These are phyloP conservation scores for Phytopythium vexans DNA, from an alignment of 352 stramenopile species.

Conservation along the genomic window DNA sequence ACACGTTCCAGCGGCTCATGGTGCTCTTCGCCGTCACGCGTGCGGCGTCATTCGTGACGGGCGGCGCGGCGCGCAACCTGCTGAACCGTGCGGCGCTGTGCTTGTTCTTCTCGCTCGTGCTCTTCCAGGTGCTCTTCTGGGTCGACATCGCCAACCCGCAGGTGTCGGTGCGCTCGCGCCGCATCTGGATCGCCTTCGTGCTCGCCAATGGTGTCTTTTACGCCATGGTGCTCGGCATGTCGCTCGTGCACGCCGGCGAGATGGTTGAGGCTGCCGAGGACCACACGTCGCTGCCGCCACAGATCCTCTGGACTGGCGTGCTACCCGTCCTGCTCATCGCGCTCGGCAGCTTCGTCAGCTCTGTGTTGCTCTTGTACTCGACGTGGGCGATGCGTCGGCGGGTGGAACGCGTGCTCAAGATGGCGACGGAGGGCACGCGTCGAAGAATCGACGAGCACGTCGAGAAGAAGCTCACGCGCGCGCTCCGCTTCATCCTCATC, in stretches of 20 bases:
- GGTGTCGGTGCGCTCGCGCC: constrained; percentile 60
- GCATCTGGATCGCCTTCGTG: constrained; percentile 75
- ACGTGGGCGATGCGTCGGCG: constrained; percentile 70
- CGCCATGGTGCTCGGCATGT: constrained; percentile 54
- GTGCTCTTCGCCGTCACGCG: constrained; percentile 58
- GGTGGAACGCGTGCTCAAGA: constrained; percentile 64
- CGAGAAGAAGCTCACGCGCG: constrained; percentile 67
- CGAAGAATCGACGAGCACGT: constrained; percentile 57
- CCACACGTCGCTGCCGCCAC: constrained; percentile 8
- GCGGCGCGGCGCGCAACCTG: constrained; percentile 35
- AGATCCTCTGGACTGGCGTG: constrained; percentile 44
- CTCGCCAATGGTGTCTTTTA: constrained; percentile 77
- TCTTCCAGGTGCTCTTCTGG: constrained; percentile 86
- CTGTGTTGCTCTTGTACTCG: constrained; percentile 69
- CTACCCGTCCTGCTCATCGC: constrained; percentile 70
- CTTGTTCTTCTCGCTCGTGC: constrained; percentile 83
- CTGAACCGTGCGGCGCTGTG: constrained; percentile 73
- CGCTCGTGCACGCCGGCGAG: constrained; percentile 36
- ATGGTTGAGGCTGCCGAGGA: constrained; percentile 16
- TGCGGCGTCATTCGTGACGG: constrained; percentile 49
- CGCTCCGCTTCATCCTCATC: constrained; percentile 63
- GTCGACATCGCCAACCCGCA: constrained; percentile 86
- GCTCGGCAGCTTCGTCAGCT: constrained; percentile 60
- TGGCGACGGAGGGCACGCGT: constrained; percentile 33
- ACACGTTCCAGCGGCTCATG: constrained; percentile 75